Percentiles rank a stretch among this genome's conserved stretches.
Conservation (phyloP, 306 rosid species). For the Cucumis melo region DNA sequence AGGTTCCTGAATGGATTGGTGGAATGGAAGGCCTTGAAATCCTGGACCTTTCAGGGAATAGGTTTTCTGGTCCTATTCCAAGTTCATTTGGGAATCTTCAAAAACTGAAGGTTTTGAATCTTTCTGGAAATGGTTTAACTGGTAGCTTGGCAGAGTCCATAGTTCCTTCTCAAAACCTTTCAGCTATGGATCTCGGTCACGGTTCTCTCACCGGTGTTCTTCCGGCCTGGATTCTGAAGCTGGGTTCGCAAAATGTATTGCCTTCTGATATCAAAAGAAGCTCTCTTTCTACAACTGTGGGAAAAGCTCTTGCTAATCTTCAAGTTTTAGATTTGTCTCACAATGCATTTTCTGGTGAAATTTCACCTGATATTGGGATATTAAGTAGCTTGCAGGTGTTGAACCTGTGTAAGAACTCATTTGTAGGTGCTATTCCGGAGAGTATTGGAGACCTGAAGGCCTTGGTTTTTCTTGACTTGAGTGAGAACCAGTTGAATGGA, state of each 20-base stretch:
- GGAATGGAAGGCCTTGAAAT: conserved; percentile 62
- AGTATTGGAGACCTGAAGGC: conserved; percentile 49
- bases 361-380: conserved; percentile 36
- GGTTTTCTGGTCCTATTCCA: conserved; percentile 65
- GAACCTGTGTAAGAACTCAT: conserved; percentile 57
- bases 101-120: conserved; percentile 47
- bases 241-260: conserved; percentile 38
- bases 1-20: conserved; percentile 69
- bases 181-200: conserved; percentile 52
- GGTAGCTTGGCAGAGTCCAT: conserved; percentile 64
- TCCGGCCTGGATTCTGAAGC: conserved; percentile 62
- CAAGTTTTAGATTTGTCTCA: conserved; percentile 67
- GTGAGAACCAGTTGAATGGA: conserved; percentile 59
- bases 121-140: conserved; percentile 52
- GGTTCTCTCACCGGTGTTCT: conserved; percentile 65
- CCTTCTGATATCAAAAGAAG: conserved; percentile 22
- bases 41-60: conserved; percentile 59
- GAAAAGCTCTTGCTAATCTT: conserved; percentile 40
- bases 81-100: conserved; percentile 50
- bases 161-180: conserved; percentile 39
- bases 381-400: conserved; percentile 51
- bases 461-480: conserved; percentile 54
- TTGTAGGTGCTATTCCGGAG: conserved; percentile 58
- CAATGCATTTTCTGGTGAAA: conserved; percentile 62
- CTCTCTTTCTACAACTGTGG: conserved; percentile 17